phyloP scores from a whole-genome alignment of 352 stramenopile genomes.

The Phytophthora pisi region DNA sequence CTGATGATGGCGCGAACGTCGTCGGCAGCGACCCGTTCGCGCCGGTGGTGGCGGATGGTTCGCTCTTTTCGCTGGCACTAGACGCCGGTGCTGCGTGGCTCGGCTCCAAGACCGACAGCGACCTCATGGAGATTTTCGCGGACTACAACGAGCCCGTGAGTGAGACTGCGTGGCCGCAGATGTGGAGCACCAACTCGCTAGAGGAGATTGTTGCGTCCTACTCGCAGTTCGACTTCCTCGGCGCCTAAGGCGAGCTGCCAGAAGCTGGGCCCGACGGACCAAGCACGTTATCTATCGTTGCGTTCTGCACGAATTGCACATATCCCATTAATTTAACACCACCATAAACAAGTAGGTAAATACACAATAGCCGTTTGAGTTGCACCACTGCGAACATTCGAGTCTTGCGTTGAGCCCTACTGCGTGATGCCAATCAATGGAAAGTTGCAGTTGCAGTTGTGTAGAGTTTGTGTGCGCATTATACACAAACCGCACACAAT shows the following conservation, averaged over 20 bases:
- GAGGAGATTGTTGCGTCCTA: slow-evolving; percentile 39
- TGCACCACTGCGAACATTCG: not conserved
- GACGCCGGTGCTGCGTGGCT: slow-evolving; percentile 22
- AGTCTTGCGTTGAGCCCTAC: too few relatives aligned
- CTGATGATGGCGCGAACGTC: slow-evolving; percentile 24
- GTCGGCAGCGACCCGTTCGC: slow-evolving; percentile 33
- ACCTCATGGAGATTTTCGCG: slow-evolving; percentile 52
- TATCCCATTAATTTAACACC: slow-evolving; percentile 29
- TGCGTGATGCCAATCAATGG: too few relatives aligned
- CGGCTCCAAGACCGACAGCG: slow-evolving; percentile 18
- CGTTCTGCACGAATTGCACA: slow-evolving; percentile 21
- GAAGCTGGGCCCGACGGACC: not conserved
- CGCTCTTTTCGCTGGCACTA: slow-evolving; percentile 31
- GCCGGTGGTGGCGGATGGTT: slow-evolving; percentile 21
- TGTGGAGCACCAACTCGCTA: slow-evolving; percentile 64
- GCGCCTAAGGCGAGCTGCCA: slow-evolving; percentile 13
- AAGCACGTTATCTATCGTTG: slow-evolving; percentile 19
- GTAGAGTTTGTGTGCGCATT: not conserved
- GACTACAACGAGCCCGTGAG: slow-evolving; percentile 46
- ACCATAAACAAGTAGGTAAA: slow-evolving; percentile 30
- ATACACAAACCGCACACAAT: not conserved
- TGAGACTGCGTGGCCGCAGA: slow-evolving; percentile 36
- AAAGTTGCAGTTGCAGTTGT: not conserved
- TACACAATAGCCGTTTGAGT: slow-evolving; percentile 6
- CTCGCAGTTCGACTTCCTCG: slow-evolving; percentile 46